Evolutionary conservation across 202 grass and related monocot genomes (phyloP), one percentile per base, ranked within the genome.

Genomic region (Panicum hallii): DNA sequence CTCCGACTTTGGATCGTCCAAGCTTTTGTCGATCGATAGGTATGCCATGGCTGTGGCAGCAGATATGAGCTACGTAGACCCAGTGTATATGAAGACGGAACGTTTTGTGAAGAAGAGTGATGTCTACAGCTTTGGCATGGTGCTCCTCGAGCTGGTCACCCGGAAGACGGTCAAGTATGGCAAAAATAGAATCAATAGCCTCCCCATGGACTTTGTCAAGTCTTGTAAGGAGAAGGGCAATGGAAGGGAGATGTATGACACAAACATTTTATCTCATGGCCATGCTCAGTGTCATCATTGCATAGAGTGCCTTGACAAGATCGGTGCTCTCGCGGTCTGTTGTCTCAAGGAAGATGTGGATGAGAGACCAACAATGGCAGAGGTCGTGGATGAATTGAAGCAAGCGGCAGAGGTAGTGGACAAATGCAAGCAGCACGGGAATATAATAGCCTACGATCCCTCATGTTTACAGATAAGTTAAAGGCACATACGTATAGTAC

Each of bases 61-160:
- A 6, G 82, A 84, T 3, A 11, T 1, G 2, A n/a, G 1, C 16
- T 85, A 85, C 11, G 23, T 85, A 0, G 83, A 85, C 9, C 83
- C 74, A 0, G 64, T 70, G 12, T 85, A 76, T 11, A 40, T 48
- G 0, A 38, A 17, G 50, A 85, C 73, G 0, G 4, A 11, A 0
- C 4, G 19, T 9, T 47, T 70, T 15, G 67, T 16, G 0, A 26
- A 44, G 20, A 84, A 84, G n/a, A 84, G 82, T 0, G 82, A 83
- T 14, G 82, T 83, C 2, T 83, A 83, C 10, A 74, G 81, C 36
- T 84, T 84, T 0, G 72, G 82, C 0, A 38, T 84, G 15, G 82
- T 84, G 7, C 60, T 84, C 0, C 6, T 84, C 0, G 61, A 84
- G 47, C 38, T 84, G 5, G 36, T 85, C 9, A 85, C 83, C 0